A percentile compares a stretch with the other conserved stretches of the same genome.
Evolutionary conservation across 164 flowering plant species (phyloP).

Genomic region (Nymphaea thermarum): DNA sequence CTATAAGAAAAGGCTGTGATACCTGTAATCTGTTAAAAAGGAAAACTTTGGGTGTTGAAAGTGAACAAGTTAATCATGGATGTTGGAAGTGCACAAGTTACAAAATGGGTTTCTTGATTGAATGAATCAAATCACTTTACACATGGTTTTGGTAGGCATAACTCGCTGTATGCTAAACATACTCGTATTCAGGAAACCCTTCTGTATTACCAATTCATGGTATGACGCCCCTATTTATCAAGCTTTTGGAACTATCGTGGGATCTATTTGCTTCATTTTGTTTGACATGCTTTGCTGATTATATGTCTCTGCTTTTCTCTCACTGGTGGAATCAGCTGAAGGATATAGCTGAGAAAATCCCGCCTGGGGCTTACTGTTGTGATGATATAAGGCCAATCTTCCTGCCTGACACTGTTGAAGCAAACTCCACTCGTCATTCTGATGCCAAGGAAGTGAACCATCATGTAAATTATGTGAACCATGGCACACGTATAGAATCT

Average conservation of each 20-base stretch:
- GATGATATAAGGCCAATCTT: constrained; percentile 25
- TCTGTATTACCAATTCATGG: too few species aligned
- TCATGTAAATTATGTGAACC: constrained; percentile 22
- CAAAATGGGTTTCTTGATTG: too few species aligned
- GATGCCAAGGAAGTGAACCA: constrained; percentile 29
- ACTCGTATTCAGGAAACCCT: too few species aligned
- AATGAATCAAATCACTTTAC: too few species aligned
- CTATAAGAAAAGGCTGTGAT: too few species aligned
- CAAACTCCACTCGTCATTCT: constrained; percentile 24
- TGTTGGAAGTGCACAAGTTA: too few species aligned
- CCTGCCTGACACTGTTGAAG: constrained; percentile 41
- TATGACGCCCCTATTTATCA: neutral
- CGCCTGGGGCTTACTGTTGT: constrained; percentile 44
- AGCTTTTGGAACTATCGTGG: neutral
- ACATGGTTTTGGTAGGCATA: too few species aligned
- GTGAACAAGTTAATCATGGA: too few species aligned
- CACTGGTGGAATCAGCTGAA: constrained; percentile 33
- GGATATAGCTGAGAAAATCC: constrained; percentile 65
- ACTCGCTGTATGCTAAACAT: too few species aligned
- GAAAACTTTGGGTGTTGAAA: too few species aligned
- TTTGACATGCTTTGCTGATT: neutral
- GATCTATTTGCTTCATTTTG: neutral
- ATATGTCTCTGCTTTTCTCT: neutral
- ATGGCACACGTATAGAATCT: constrained; percentile 16
- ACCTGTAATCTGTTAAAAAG: too few species aligned